Evolutionary conservation across 768 basidiomycete genomes (phyloP), one percentile per base, ranked within the genome.

Genomic region (Mycena crocata): DNA sequence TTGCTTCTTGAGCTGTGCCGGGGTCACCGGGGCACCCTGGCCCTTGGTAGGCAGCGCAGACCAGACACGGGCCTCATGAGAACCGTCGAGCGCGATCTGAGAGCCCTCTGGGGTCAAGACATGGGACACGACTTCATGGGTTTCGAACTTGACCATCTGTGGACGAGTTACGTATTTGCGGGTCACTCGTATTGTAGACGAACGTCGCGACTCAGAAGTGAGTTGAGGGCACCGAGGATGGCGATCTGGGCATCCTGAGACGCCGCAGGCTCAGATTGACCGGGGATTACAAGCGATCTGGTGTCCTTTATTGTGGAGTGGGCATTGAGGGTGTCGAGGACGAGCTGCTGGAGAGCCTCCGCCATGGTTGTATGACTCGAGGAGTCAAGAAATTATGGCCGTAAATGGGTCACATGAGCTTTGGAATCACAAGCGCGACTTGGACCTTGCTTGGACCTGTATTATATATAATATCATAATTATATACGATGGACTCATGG

Each of bases 11-110:
- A 98, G 82, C 63, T 93, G 87, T 50, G 83, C 86, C 0, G 87
- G 83, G 5, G 87, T 85, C 39, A 97, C 65, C 12, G 95, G 90
- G 40, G 81, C 70, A 3, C 91, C 93, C 64, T 88, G 81, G 3
- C 93, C 95, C 67, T 89, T 92, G 6, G 73, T 68, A 9, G 94
- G 93, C 6, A 97, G 83, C 24, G 88, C 94, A 51, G 86, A 83
- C 97, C 97, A 99, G 35, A 99, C 95, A 62, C 94, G 90, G 50
- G 92, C 95, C 83, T 99, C 98, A 78, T 98, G 96, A 17, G 96
- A 98, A 39, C 98, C 98, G 42, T 91, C 80, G 42, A 84, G 78
- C 26, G 89, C 88, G 70, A 98, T 93, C 72, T 90, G 89, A 24
- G 81, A 74, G 24, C 98, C 98, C 82, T 99, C 98, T 1, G 87